A percentile compares a stretch with the other conserved stretches of the same genome.
Conservation (phyloP, 1,284 basidiomycete genomes). For the Neotropicomus parvogracilis region DNA sequence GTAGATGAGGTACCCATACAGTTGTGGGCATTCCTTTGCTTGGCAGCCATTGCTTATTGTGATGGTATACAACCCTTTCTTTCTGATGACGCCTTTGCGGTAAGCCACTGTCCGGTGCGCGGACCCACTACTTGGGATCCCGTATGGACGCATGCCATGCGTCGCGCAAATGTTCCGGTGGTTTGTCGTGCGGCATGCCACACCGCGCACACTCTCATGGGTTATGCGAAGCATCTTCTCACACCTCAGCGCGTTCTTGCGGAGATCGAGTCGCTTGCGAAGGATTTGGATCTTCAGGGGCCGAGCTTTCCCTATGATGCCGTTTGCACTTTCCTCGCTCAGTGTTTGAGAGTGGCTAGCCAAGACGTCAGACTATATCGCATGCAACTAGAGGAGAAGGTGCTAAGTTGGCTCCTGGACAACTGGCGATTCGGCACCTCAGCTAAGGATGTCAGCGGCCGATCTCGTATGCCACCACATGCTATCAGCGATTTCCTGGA, state of each 20-base stretch:
- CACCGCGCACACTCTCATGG: slow-evolving; percentile 56
- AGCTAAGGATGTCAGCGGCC: slow-evolving; percentile 33
- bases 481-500: slow-evolving; percentile 59
- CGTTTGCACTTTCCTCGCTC: slow-evolving; percentile 75
- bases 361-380: slow-evolving; percentile 79
- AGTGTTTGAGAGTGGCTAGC: slow-evolving; percentile 63
- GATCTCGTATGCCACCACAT: slow-evolving; percentile 47
- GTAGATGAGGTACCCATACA: slow-evolving; percentile 65
- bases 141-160: slow-evolving; percentile 79
- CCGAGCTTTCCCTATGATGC: slow-evolving; percentile 82
- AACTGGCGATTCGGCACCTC: slow-evolving; percentile 59
- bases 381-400: slow-evolving; percentile 79
- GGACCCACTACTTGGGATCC: slow-evolving; percentile 57
- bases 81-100: background rate
- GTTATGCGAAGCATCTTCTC: slow-evolving; percentile 43
- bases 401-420: slow-evolving; percentile 78
- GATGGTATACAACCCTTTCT: slow-evolving; percentile 32
- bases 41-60: slow-evolving; percentile 64
- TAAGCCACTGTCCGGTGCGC: slow-evolving; percentile 8
- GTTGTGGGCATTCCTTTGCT: slow-evolving; percentile 78
- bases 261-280: slow-evolving; percentile 73
- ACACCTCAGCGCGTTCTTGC: slow-evolving; percentile 53
- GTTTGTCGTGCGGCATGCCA: slow-evolving; percentile 82
- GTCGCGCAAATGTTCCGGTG: slow-evolving; percentile 61
- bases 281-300: slow-evolving; percentile 84